These are phyloP conservation scores for Kodamaea anthophila DNA, from an alignment of 1,139 yeast genomes.

Conservation along the genomic window DNA sequence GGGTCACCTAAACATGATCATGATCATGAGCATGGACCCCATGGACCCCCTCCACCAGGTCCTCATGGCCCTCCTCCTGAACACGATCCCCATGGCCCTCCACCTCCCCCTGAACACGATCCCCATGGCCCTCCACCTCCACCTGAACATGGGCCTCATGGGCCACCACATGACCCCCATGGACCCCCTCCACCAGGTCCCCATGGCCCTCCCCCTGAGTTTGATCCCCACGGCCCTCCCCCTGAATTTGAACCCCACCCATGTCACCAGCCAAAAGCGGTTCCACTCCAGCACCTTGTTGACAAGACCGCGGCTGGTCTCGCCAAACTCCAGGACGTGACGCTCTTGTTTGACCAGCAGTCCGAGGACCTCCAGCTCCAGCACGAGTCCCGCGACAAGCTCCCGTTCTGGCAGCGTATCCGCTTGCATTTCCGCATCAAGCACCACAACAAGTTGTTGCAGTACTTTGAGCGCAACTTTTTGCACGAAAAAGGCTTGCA, in stretches of 20 bases:
- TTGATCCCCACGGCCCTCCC: background rate
- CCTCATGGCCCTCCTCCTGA: background rate
- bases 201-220: background rate
- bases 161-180: background rate
- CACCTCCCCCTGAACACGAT: background rate
- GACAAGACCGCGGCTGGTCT: slow-evolving; percentile 22
- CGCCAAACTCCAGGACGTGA: slow-evolving; percentile 18
- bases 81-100: background rate
- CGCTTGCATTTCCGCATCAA: slow-evolving; percentile 28
- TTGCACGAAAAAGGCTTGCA: slow-evolving; percentile 57
- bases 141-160: background rate
- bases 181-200: slow-evolving; percentile 1
- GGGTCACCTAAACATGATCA: background rate
- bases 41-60: background rate
- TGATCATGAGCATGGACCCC: background rate
- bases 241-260: slow-evolving; percentile 2
- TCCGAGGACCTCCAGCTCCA: slow-evolving; percentile 28
- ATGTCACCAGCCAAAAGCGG: background rate
- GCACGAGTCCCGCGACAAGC: slow-evolving; percentile 28
- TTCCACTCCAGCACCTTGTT: slow-evolving; percentile 24
- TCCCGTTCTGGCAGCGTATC: slow-evolving; percentile 37
- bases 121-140: slow-evolving; percentile 1
- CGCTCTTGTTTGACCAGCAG: slow-evolving; percentile 33
- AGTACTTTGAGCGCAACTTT: slow-evolving; percentile 63
- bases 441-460: slow-evolving; percentile 38